Evolutionary conservation across 768 basidiomycete genomes (phyloP).

Genomic region (Leccinum fibrillosum): DNA sequence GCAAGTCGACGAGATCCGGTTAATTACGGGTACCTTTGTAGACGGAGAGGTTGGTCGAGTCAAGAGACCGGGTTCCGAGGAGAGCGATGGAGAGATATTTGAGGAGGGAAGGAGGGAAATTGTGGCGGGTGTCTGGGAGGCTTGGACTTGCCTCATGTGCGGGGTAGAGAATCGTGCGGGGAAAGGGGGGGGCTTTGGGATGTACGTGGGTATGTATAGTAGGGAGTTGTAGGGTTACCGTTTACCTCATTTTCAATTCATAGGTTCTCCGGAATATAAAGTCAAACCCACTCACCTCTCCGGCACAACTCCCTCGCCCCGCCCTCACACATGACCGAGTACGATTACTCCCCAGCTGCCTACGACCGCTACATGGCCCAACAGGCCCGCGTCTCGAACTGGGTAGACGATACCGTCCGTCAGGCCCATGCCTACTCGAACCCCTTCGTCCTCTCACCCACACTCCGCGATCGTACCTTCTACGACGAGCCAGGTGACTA

Average conservation of each 20-base stretch:
- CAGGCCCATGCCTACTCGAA: constrained; percentile 22
- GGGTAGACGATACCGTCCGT: constrained; percentile 43
- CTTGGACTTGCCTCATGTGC: constrained; percentile 15
- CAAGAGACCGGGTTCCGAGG: background rate
- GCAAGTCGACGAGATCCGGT: background rate
- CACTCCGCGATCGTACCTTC: too few species aligned
- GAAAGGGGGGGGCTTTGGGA: constrained; percentile 14
- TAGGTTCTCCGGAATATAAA: constrained; percentile 12
- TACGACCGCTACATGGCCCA: constrained; percentile 44
- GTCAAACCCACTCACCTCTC: constrained; percentile 3
- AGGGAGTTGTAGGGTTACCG: background rate
- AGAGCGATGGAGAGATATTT: background rate
- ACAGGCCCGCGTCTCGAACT: constrained; percentile 47
- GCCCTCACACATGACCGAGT: constrained; percentile 48
- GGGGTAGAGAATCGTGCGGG: constrained; percentile 25
- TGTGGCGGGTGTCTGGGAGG: background rate
- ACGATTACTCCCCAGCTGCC: constrained; percentile 59
- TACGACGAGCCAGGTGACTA: background rate
- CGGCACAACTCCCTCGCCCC: constrained; percentile 1
- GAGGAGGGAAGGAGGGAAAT: background rate
- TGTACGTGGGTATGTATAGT: background rate
- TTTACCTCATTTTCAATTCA: background rate
- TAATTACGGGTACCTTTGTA: background rate
- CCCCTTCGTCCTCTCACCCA: too few species aligned
- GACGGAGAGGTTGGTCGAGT: background rate